Conservation (phyloP, 495 filamentous ascomycete genomes). For the Lophium mytilinum region DNA sequence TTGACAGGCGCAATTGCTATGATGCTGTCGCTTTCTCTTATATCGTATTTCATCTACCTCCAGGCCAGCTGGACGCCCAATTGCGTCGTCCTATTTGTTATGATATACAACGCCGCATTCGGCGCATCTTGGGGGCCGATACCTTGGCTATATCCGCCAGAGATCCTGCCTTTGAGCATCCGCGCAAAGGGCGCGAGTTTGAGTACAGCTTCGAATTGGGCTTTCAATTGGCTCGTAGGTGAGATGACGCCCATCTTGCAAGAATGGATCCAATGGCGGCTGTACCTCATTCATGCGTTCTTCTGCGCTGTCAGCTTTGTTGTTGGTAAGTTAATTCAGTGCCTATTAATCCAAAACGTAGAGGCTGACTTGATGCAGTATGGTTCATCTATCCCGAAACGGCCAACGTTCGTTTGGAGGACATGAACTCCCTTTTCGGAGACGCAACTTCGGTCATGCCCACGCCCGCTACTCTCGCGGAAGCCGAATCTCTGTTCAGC, state of each 20-base stretch:
- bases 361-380: conserved; percentile 44
- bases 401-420: conserved; percentile 85
- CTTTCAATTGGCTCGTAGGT: conserved; percentile 96
- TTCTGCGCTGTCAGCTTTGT: conserved; percentile 96
- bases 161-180: conserved; percentile 94
- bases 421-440: conserved; percentile 88
- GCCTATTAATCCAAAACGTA: neutral
- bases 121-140: conserved; percentile 99
- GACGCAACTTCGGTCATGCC: conserved; percentile 76
- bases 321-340: conserved; percentile 61
- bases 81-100: conserved; percentile 86
- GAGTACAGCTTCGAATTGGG: conserved; percentile 96
- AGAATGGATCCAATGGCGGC: conserved; percentile 79
- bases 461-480: conserved; percentile 58
- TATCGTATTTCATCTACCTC: conserved; percentile 93
- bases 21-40: conserved; percentile 79
- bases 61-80: conserved; percentile 67
- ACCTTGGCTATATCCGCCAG: conserved; percentile 95
- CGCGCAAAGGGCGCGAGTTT: conserved; percentile 95
- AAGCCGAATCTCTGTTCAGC: conserved; percentile 67
- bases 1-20: conserved; percentile 87
- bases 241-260: conserved; percentile 90
- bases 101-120: conserved; percentile 97
- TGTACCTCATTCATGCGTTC: conserved; percentile 93
- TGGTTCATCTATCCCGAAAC: conserved; percentile 98